Conservation (phyloP, 2,329 filamentous ascomycete genomes). For the Orbilia quercus region DNA sequence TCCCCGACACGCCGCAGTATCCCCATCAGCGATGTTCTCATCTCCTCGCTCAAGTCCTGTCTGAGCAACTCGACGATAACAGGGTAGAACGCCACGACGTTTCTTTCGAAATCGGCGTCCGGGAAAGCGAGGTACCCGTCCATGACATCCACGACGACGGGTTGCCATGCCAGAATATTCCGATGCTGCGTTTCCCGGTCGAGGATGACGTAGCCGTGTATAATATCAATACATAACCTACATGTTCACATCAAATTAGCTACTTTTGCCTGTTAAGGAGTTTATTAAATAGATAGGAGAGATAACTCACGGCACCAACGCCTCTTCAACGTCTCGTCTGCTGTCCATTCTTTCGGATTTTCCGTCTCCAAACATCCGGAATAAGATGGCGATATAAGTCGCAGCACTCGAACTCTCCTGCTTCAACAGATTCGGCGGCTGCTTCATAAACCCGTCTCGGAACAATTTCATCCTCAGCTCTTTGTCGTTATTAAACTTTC, state of each 20-base stretch:
- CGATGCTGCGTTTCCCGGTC: constrained; percentile 97
- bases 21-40: constrained; percentile 80
- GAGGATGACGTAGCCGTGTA: constrained; percentile 82
- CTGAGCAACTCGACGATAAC: constrained; percentile 82
- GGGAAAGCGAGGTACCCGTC: constrained; percentile 92
- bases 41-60: constrained; percentile 82
- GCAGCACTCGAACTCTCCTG: constrained; percentile 93
- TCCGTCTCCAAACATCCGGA: constrained; percentile 96
- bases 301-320: constrained; percentile 78
- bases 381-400: constrained; percentile 94
- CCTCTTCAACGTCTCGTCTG: constrained; percentile 85
- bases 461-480: constrained; percentile 93
- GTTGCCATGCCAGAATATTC: constrained; percentile 96
- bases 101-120: constrained; percentile 78
- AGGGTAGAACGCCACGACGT: constrained; percentile 86
- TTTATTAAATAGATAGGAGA: not conserved
- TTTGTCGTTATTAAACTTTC: constrained; percentile 97
- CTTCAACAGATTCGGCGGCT: constrained; percentile 95
- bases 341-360: constrained; percentile 82
- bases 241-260: too few species aligned
- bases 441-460: constrained; percentile 99
- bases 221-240: constrained; percentile 89
- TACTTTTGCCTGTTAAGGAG: constrained; percentile 1
- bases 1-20: constrained; percentile 87
- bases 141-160: constrained; percentile 94